Conservation (phyloP, 2,329 filamentous ascomycete species). For the Colletotrichum sp. region DNA sequence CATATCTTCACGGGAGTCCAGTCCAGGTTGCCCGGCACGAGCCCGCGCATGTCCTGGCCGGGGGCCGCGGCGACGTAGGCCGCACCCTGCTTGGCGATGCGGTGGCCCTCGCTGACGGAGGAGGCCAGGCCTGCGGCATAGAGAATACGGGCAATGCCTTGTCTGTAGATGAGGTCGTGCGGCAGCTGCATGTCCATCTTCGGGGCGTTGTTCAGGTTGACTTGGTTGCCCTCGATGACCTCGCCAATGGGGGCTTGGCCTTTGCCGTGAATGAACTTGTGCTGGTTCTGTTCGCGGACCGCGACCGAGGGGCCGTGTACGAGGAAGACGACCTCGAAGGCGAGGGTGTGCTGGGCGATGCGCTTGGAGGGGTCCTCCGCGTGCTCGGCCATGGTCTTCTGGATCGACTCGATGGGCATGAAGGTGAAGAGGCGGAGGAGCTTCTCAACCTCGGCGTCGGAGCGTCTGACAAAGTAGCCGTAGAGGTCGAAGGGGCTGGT, state of each 20-base stretch:
- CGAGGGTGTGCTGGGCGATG: constrained; percentile 81
- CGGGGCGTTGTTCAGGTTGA: constrained; percentile 51
- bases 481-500: constrained; percentile 88
- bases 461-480: constrained; percentile 83
- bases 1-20: constrained; percentile 69
- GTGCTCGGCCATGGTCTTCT: constrained; percentile 72
- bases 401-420: constrained; percentile 73
- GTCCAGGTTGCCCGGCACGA: constrained; percentile 56
- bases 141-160: constrained; percentile 64
- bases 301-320: constrained; percentile 76
- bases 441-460: constrained; percentile 81
- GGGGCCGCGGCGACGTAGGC: constrained; percentile 66
- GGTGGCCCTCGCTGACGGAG: constrained; percentile 63
- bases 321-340: constrained; percentile 80
- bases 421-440: constrained; percentile 94
- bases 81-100: constrained; percentile 59
- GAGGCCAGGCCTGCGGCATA: constrained; percentile 62
- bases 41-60: constrained; percentile 42
- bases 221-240: constrained; percentile 22
- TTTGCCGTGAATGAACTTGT: constrained; percentile 54
- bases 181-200: constrained; percentile 65
- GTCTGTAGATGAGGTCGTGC: constrained; percentile 54
- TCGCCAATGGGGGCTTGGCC: constrained; percentile 5
- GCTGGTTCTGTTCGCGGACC: constrained; percentile 61
- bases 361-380: constrained; percentile 71